Conservation (phyloP, 371 early-diverging fungal species). For the Mortierella sp. region DNA sequence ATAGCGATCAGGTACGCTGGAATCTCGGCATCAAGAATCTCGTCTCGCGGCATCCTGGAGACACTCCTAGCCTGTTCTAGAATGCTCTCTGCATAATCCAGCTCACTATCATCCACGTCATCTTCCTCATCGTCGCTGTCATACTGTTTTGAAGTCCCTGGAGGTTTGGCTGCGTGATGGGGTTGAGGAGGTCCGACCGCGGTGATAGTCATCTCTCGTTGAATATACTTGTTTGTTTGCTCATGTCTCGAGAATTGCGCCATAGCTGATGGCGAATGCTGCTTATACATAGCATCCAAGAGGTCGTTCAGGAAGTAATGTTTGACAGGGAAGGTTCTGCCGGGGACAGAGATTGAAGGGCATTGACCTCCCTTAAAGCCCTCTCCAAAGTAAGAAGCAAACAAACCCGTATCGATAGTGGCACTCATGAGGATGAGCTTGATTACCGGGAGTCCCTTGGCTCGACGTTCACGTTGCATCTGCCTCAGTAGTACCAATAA, state of each 20-base stretch:
- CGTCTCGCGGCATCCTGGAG: conserved; percentile 53
- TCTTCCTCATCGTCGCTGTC: conserved; percentile 58
- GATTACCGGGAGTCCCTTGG: conserved; percentile 55
- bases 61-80: conserved; percentile 39
- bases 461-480: conserved; percentile 57
- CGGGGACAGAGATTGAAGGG: conserved; percentile 75
- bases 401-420: conserved; percentile 70
- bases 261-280: conserved; percentile 30
- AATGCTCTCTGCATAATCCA: conserved; percentile 49
- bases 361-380: conserved; percentile 57
- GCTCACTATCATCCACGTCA: conserved; percentile 52
- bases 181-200: conserved; percentile 38
- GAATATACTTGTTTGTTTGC: conserved; percentile 55
- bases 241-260: conserved; percentile 37
- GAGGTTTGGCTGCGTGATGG: conserved; percentile 10
- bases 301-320: conserved; percentile 75
- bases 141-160: conserved; percentile 15
- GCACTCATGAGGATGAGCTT: conserved; percentile 81
- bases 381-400: conserved; percentile 71
- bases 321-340: conserved; percentile 76
- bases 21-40: conserved; percentile 57
- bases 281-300: conserved; percentile 56
- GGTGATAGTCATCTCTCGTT: conserved; percentile 55
- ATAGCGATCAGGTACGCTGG: conserved; percentile 56
- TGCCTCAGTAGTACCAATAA: conserved; percentile 66